These are phyloP conservation scores for Ophiostoma sp. DNA, from an alignment of 2,329 filamentous ascomycete genomes.

Conservation along the genomic window DNA sequence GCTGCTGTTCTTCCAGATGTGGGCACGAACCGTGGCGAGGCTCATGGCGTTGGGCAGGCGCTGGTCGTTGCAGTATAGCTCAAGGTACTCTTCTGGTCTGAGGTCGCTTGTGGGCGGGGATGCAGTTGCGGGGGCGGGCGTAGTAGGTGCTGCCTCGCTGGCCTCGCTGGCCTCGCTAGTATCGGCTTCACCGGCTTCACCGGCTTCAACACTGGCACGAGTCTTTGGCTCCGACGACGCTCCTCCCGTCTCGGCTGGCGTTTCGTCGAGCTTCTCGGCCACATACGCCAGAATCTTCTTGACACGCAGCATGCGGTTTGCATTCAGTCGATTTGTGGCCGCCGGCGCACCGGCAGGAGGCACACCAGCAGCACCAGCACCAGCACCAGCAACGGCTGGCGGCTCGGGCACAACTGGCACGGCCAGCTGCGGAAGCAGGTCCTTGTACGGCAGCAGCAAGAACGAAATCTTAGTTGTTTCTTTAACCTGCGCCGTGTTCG, in stretches of 20 bases:
- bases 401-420: constrained; percentile 38
- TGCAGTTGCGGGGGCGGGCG: not conserved
- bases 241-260: not conserved
- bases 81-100: constrained; percentile 85
- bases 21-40: constrained; percentile 83
- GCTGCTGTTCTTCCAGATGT: constrained; percentile 91
- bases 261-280: constrained; percentile 66
- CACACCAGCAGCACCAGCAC: not conserved
- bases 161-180: constrained; percentile 5
- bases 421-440: constrained; percentile 67
- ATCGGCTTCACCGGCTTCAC: not conserved
- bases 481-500: constrained; percentile 77
- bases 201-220: constrained; percentile 26
- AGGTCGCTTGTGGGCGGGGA: constrained; percentile 42
- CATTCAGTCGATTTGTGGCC: constrained; percentile 82
- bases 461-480: constrained; percentile 98
- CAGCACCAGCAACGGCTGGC: no score
- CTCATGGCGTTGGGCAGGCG: constrained; percentile 78
- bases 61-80: constrained; percentile 90
- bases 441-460: constrained; percentile 74
- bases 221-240: constrained; percentile 28
- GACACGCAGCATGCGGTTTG: constrained; percentile 91
- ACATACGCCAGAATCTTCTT: constrained; percentile 93
- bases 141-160: not conserved
- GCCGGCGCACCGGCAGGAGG: constrained; percentile 44